Base-by-base conservation (phyloP, 2,329 filamentous ascomycete species). In the Chaetomiaceae sp. region DNA sequence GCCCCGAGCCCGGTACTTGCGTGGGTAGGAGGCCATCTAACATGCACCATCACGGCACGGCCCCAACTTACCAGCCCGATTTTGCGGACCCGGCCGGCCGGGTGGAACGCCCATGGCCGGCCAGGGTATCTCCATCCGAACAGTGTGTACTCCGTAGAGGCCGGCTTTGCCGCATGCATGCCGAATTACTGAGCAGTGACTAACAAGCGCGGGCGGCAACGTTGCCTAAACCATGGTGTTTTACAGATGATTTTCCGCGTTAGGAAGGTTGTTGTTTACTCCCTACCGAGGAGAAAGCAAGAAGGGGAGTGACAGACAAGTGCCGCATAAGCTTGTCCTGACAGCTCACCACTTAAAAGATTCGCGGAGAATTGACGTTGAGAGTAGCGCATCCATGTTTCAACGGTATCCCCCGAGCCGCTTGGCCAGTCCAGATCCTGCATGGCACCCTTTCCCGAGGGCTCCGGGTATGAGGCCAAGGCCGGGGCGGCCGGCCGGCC, bases 11-110 rank as follows among this genome's bases (percentile, higher is more conserved):
- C 27, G 46, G 46, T n/a, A 50, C 27, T 40, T 46, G 25, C 46
- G 8, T 49, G 33, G 9, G 4, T 22, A 25, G 40, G 23, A 42
- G 17, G 31, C 44, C 27, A 36, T 37, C 15, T 29, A 12, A 31
- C 45, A 45, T 39, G 46, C 52, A 46, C 15, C 20, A 5, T 12
- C 20, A 34, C 8, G 46, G 46, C 52, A 46, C 52, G 20, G 17
- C 34, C 14, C 7, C 20, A 25, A 43, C 23, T 27, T 5, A 15
- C 22, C 22, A 11, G 22, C 11, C 23, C 17, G 22, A 19, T 23
- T 39, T 14, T 17, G 20, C 34, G 15, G 45, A 44, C 37, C 51
- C 51, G 44, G 20, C 44, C 8, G 44, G 23, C 31, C 44, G 51
- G 44, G 36, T 47, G 40, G 11, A 15, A 2, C 40, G 17, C 12